Base-by-base conservation (phyloP, 345 rosid species). In the Brassica juncea region DNA sequence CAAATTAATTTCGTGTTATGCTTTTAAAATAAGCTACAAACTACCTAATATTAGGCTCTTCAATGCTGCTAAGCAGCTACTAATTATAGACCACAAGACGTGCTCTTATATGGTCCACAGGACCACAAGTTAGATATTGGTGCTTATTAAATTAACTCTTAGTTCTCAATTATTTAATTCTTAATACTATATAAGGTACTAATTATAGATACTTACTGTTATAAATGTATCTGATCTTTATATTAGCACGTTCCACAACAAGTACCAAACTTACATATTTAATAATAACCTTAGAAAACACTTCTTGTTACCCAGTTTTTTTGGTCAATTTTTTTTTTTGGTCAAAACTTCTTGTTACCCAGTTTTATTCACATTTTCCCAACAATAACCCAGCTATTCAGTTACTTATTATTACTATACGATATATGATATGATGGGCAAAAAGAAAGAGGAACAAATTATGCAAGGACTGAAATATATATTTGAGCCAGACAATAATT, bases 61-160 rank as follows among this genome's bases (percentile, higher is more conserved):
- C 60, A 27, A 49, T 73, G 64, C 55, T 74, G 54, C 75, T 70
- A 79, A 78, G 54, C 47, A 68, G 27, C 79, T 80, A 80, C 76
- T 68, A 68, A 47, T 47, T 74, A 60, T 74, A 74, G 78, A 80
- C 76, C 60, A 62, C 71, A 39, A 72, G 82, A 86, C 89, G 87
- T 83, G 89, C 79, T 77, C 72, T 19, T 34, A 64, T 81, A 12
- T 71, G 49, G 84, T 80, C 91, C 91, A 84, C 86, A 81, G 49
- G 84, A 79, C 91, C 91, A 84, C 86, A 81, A 74, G 59, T 85
- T 85, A 81, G 69, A 84, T 69, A 25, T 60, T 8, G 27, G 6
- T 55, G n/a, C 66, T 77, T 76, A 81, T 75, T 80, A 62, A 72
- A 81, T 47, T 30, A 21, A 15, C 44, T 27, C 55, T 28, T 42